Conservation (phyloP, 768 basidiomycete species). For the Tulasnella sp. region DNA sequence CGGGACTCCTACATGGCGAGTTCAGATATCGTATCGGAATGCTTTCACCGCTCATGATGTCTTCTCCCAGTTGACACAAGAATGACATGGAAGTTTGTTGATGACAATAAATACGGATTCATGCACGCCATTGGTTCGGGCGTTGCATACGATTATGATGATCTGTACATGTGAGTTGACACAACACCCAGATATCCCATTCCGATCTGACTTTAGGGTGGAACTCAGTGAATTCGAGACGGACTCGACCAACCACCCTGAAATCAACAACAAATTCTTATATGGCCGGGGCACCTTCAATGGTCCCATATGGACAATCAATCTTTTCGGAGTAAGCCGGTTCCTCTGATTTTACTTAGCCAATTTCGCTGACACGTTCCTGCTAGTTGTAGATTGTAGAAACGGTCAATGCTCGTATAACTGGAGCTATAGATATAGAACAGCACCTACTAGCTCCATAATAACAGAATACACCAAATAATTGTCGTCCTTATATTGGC, state of each 20-base stretch:
- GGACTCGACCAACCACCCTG: constrained; percentile 1
- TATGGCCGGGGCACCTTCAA: background rate
- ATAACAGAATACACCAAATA: no score
- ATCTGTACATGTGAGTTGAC: background rate
- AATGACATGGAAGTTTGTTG: constrained; percentile 1
- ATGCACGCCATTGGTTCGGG: background rate
- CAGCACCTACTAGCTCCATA: no score
- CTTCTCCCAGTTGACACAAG: background rate
- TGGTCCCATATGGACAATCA: background rate
- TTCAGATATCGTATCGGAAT: background rate
- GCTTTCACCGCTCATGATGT: background rate
- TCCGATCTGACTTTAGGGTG: no score
- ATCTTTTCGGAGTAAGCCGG: constrained; percentile 1
- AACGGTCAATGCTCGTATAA: no score
- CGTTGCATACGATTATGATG: background rate
- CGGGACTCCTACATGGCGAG: background rate
- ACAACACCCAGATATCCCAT: no score
- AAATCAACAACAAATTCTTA: constrained; percentile 1
- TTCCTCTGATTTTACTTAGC: no score
- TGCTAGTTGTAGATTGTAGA: no score
- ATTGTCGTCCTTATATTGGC: no score
- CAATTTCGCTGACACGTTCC: no score
- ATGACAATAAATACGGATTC: background rate
- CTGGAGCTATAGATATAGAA: no score
- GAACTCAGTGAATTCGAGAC: constrained; percentile 1